Conservation (phyloP, 75 land plant species). For the Pinus tabuliformis region DNA sequence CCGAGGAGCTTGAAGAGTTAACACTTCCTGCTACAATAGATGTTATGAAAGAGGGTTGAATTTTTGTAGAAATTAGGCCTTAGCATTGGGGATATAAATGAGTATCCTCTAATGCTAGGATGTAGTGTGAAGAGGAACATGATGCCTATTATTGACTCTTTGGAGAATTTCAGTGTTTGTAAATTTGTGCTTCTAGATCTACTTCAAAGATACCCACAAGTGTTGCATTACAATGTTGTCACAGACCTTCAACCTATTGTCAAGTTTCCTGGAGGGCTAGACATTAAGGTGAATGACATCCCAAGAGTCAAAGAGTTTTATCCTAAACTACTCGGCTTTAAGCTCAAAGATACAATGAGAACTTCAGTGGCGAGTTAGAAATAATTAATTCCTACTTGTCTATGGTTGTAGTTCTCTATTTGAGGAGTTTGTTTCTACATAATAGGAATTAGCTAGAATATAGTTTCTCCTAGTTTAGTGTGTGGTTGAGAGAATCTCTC, state of each 20-base stretch:
- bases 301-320: slow-evolving; percentile 69
- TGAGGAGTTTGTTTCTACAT: too few relatives aligned
- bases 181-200: slow-evolving; percentile 50
- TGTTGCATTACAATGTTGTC: slow-evolving; percentile 78
- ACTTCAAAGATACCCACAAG: slow-evolving; percentile 71
- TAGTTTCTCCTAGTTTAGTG: too few relatives aligned
- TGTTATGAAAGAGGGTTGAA: slow-evolving; percentile 75
- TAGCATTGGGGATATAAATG: slow-evolving; percentile 64
- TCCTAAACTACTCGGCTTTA: slow-evolving; percentile 84
- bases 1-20: slow-evolving; percentile 72
- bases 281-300: slow-evolving; percentile 56
- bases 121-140: slow-evolving; percentile 94
- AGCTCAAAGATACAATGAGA: slow-evolving; percentile 88
- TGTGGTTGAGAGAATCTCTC: too few relatives aligned
- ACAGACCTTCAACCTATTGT: slow-evolving; percentile 74
- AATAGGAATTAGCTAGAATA: too few relatives aligned
- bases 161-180: slow-evolving; percentile 66
- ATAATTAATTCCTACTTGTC: too few relatives aligned
- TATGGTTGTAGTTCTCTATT: too few relatives aligned
- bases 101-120: slow-evolving; percentile 74
- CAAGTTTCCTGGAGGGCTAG: slow-evolving; percentile 72
- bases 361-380: slow-evolving; percentile 85
- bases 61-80: slow-evolving; percentile 78
- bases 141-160: slow-evolving; percentile 80
- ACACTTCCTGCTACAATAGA: slow-evolving; percentile 75